These are phyloP conservation scores for Erysimum pusillum DNA, from an alignment of 441 rosid species.

Conservation along the genomic window DNA sequence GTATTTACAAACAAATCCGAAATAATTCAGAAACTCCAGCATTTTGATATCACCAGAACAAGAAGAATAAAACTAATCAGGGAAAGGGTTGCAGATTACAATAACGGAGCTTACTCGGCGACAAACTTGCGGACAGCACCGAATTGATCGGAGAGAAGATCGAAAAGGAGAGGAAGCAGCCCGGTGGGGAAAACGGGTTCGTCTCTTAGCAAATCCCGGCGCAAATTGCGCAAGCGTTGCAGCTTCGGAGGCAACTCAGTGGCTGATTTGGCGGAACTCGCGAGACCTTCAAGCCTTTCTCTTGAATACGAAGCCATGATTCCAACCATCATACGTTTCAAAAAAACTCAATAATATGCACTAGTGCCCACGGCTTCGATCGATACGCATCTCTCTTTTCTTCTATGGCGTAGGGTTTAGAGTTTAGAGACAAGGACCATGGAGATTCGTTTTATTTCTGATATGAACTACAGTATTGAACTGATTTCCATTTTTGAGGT, in stretches of 20 bases:
- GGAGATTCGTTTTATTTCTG: conserved; percentile 40
- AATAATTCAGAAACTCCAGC: neutral
- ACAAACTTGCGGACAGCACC: conserved; percentile 88
- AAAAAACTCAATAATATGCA: neutral
- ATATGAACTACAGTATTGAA: conserved; percentile 19
- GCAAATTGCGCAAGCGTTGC: conserved; percentile 66
- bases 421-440: conserved; percentile 3
- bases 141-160: conserved; percentile 74
- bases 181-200: conserved; percentile 60
- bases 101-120: conserved; percentile 62
- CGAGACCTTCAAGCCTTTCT: conserved; percentile 63
- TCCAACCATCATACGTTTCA: conserved; percentile 58
- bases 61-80: neutral
- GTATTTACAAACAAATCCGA: neutral
- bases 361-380: conserved; percentile 23
- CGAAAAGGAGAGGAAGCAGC: conserved; percentile 79
- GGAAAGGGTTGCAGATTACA: conserved; percentile 4
- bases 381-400: conserved; percentile 27
- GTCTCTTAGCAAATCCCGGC: conserved; percentile 56
- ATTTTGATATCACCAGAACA: neutral
- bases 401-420: conserved; percentile 45
- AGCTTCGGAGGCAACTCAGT: conserved; percentile 78
- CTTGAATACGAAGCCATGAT: conserved; percentile 62
- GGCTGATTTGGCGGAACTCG: conserved; percentile 64
- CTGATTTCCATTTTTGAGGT: conserved; percentile 16